Conservation (phyloP, 225 moss, liverwort and hornwort species). For the Climacium dendroides region DNA sequence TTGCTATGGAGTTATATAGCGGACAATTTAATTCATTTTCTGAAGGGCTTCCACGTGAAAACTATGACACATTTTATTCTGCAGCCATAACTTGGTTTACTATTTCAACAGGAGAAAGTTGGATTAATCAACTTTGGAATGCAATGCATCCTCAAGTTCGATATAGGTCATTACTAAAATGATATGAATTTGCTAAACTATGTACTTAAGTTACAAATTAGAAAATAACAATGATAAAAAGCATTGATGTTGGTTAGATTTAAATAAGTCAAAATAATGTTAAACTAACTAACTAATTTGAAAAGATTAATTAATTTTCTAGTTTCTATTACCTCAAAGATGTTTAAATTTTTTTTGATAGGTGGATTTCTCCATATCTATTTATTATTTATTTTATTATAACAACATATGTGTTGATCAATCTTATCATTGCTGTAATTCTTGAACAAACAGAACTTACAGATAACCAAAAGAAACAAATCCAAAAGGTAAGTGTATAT, state of each 20-base stretch:
- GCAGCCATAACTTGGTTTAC: constrained; percentile 63
- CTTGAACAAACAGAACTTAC: constrained; percentile 79
- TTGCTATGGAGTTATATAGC: constrained; percentile 78
- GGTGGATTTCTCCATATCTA: constrained; percentile 72
- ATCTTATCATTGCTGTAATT: constrained; percentile 86
- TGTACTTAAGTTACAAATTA: background rate
- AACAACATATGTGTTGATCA: constrained; percentile 51
- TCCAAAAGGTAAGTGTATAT: constrained; percentile 47
- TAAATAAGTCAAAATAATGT: background rate
- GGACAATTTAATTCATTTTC: constrained; percentile 26
- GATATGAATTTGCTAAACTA: background rate
- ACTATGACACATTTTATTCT: constrained; percentile 41
- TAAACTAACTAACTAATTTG: background rate
- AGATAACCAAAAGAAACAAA: constrained; percentile 72
- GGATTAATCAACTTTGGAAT: constrained; percentile 80
- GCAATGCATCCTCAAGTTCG: constrained; percentile 54
- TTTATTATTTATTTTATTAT: constrained; percentile 38
- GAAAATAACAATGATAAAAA: background rate
- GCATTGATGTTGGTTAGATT: background rate
- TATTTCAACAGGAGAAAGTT: constrained; percentile 76
- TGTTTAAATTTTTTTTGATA: background rate
- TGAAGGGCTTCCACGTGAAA: constrained; percentile 70
- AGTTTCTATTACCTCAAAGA: background rate
- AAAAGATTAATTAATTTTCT: too few species aligned
- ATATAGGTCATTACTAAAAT: constrained; percentile 17